A percentile compares a stretch with the other conserved stretches of the same genome.
Conservation (phyloP, 2,329 filamentous ascomycete genomes). For the Aspergillus viridinutans region DNA sequence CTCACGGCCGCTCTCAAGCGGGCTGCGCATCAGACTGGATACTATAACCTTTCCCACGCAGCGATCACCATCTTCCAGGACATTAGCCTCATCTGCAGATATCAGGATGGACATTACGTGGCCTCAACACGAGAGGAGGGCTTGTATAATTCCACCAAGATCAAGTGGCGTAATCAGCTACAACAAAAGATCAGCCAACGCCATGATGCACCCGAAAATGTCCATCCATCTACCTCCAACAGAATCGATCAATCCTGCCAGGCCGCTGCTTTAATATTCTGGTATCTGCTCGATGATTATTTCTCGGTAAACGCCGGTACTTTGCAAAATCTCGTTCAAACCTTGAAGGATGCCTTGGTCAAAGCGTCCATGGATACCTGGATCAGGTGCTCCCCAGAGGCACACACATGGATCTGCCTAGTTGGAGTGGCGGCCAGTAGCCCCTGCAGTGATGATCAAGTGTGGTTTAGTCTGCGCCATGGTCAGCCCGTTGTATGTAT, state of each 20-base stretch:
- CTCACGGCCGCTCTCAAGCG: neutral
- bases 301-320: neutral
- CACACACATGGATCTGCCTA: conserved; percentile 2
- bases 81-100: neutral
- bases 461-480: conserved; percentile 4
- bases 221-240: neutral
- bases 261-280: conserved; percentile 3
- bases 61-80: conserved; percentile 1
- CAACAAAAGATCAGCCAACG: neutral
- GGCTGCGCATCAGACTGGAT: neutral
- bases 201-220: neutral
- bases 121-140: too few relatives aligned
- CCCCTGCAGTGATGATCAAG: neutral
- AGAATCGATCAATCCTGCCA: neutral
- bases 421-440: neutral
- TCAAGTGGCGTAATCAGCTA: neutral
- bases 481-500: conserved; percentile 4
- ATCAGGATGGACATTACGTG: neutral
- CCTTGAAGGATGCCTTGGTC: neutral
- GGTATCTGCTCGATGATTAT: conserved; percentile 2
- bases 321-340: neutral
- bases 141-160: neutral
- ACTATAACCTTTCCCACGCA: neutral
- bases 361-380: conserved; percentile 1
- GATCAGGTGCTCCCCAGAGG: conserved; percentile 1